Conservation (phyloP, 805 yeast genomes). For the Pichia insulana region DNA sequence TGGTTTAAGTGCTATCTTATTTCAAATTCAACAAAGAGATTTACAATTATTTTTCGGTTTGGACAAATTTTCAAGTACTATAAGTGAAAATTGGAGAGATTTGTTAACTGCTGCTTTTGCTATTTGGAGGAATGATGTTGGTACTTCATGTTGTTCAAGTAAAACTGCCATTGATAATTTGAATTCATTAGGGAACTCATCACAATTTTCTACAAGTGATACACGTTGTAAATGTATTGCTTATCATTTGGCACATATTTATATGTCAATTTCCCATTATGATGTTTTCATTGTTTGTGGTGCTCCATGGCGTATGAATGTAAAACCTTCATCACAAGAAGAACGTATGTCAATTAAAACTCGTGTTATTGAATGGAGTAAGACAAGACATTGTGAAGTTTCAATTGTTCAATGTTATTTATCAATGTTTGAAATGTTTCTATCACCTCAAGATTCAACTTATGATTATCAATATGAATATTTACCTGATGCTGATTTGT, state of each 20-base stretch:
- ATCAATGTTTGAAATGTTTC: slow-evolving; percentile 52
- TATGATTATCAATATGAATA: slow-evolving; percentile 37
- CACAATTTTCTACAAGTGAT: slow-evolving; percentile 29
- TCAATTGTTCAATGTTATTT: slow-evolving; percentile 54
- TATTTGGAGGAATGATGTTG: slow-evolving; percentile 50
- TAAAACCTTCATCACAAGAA: slow-evolving; percentile 43
- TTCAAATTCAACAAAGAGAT: slow-evolving; percentile 67
- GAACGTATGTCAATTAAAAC: slow-evolving; percentile 38
- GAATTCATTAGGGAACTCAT: slow-evolving; percentile 20
- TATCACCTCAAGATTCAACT: slow-evolving; percentile 41
- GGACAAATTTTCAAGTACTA: slow-evolving; percentile 27
- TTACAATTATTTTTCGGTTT: slow-evolving; percentile 46
- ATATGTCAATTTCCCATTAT: slow-evolving; percentile 63
- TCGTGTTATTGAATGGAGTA: slow-evolving; percentile 46
- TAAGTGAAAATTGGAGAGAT: slow-evolving; percentile 56
- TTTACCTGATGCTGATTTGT: slow-evolving; percentile 44
- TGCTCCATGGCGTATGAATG: slow-evolving; percentile 73
- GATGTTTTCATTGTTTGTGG: slow-evolving; percentile 77
- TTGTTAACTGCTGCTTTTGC: slow-evolving; percentile 61
- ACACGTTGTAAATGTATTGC: slow-evolving; percentile 56
- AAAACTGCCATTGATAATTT: slow-evolving; percentile 26
- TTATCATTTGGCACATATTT: slow-evolving; percentile 66
- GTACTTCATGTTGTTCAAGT: slow-evolving; percentile 29
- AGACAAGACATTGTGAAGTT: slow-evolving; percentile 38
- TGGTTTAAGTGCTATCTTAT: slow-evolving; percentile 58